A percentile compares a stretch with the other conserved stretches of the same genome.
phyloP scores from a whole-genome alignment of 768 basidiomycete species.

The Rhizopogon rudus region DNA sequence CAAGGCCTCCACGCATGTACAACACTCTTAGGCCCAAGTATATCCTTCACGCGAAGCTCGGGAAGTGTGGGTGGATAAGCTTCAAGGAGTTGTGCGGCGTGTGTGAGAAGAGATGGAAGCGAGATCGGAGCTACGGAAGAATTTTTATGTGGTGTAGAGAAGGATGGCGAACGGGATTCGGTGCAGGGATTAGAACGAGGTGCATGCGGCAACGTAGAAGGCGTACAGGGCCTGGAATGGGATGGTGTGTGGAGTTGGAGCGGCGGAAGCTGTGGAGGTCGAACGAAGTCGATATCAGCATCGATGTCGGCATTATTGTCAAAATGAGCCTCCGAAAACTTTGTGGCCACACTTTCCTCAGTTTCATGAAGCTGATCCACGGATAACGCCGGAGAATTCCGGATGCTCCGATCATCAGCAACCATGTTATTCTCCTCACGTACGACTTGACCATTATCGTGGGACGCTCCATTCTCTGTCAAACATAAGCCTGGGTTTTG shows the following conservation, averaged over 20 bases:
- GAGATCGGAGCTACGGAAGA: slow-evolving; percentile 24
- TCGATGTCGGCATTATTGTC: slow-evolving; percentile 6
- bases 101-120: slow-evolving; percentile 46
- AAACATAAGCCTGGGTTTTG: neutral
- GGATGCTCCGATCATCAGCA: neutral
- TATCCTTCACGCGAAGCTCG: slow-evolving; percentile 44
- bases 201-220: neutral
- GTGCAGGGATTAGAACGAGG: neutral
- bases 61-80: slow-evolving; percentile 58
- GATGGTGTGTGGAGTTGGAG: neutral
- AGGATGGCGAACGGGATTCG: slow-evolving; percentile 3
- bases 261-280: neutral
- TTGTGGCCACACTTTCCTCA: too few species aligned
- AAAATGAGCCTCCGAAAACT: neutral
- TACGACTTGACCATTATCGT: neutral
- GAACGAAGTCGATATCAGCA: neutral
- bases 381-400: neutral
- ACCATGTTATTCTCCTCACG: neutral
- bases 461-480: neutral
- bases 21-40: slow-evolving; percentile 77
- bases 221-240: neutral
- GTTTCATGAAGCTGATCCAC: neutral
- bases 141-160: slow-evolving; percentile 3
- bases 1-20: slow-evolving; percentile 69
- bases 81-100: slow-evolving; percentile 55